phyloP scores from a whole-genome alignment of 2,329 filamentous ascomycete genomes.

The Colletotrichum falcatum region DNA sequence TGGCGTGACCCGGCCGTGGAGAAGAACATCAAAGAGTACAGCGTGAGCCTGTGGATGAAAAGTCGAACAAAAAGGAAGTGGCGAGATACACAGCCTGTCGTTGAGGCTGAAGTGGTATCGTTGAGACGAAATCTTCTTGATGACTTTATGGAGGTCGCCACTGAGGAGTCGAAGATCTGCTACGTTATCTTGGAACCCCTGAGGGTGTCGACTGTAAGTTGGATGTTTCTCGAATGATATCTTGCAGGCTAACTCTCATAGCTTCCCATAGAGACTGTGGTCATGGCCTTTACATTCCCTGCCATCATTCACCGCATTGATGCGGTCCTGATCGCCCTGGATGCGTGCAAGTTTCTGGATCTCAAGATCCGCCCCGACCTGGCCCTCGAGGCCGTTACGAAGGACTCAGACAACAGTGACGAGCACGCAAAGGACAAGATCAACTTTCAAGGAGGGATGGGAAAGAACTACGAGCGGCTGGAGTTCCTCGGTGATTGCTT shows the following conservation, averaged over 20 bases:
- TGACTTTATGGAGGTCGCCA: conserved; percentile 66
- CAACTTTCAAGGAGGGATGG: conserved; percentile 87
- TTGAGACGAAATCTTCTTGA: conserved; percentile 88
- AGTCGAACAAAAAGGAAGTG: conserved; percentile 64
- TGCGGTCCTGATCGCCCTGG: conserved; percentile 81
- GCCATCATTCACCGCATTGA: conserved; percentile 89
- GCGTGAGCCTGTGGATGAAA: conserved; percentile 78
- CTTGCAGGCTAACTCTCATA: conserved; percentile 49
- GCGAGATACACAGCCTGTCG: conserved; percentile 80
- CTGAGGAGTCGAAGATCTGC: conserved; percentile 60
- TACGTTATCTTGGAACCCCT: conserved; percentile 84
- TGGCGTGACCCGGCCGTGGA: conserved; percentile 51
- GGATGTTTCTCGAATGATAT: rapidly evolving
- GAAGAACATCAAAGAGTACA: conserved; percentile 84
- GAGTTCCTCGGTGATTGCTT: conserved; percentile 96
- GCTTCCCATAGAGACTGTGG: conserved; percentile 77
- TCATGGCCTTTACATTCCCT: conserved; percentile 81
- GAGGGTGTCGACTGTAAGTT: conserved; percentile 78
- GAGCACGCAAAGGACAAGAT: conserved; percentile 76
- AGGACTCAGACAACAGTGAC: conserved; percentile 87
- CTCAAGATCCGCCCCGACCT: conserved; percentile 74
- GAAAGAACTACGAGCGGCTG: conserved; percentile 92
- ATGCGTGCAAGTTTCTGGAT: conserved; percentile 75
- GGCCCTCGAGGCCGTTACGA: conserved; percentile 91
- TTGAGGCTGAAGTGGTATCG: conserved; percentile 79